Conservation (phyloP, 2,329 filamentous ascomycete species). For the Talaromyces atroroseus region DNA sequence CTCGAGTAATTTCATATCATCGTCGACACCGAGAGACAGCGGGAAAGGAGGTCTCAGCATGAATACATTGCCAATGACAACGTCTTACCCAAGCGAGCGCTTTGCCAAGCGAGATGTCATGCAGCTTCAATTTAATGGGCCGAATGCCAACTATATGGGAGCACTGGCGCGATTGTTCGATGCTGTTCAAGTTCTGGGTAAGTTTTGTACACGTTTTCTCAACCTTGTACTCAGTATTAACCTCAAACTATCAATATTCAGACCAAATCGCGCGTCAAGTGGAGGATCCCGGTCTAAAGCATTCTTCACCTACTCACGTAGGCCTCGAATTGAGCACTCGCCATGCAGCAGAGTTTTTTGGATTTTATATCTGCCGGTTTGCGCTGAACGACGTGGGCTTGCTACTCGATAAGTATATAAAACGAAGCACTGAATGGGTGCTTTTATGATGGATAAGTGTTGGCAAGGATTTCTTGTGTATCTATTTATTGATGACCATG, state of each 20-base stretch:
- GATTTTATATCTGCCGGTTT: slow-evolving; percentile 93
- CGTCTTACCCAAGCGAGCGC: slow-evolving; percentile 50
- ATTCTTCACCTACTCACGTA: slow-evolving; percentile 89
- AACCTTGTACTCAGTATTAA: background rate
- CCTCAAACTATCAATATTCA: slow-evolving; percentile 32
- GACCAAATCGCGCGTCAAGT: slow-evolving; percentile 96
- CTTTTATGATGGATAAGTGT: slow-evolving; percentile 33
- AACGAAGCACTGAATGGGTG: slow-evolving; percentile 95
- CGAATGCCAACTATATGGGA: slow-evolving; percentile 85
- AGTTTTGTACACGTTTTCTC: slow-evolving; percentile 16
- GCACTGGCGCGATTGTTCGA: slow-evolving; percentile 87
- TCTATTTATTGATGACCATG: slow-evolving; percentile 11
- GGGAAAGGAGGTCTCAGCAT: slow-evolving; percentile 60
- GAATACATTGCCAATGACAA: slow-evolving; percentile 72
- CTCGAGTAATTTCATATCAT: slow-evolving; percentile 16
- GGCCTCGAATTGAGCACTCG: slow-evolving; percentile 88
- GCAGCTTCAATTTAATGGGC: slow-evolving; percentile 68
- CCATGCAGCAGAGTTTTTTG: slow-evolving; percentile 95
- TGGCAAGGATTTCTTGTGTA: background rate
- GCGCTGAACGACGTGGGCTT: slow-evolving; percentile 78
- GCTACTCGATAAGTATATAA: slow-evolving; percentile 93
- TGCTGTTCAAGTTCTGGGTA: slow-evolving; percentile 86
- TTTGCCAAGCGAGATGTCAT: slow-evolving; percentile 67
- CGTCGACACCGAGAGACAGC: slow-evolving; percentile 35
- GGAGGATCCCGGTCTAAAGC: slow-evolving; percentile 85